Base-by-base conservation (phyloP, 495 filamentous ascomycete species). In the Penicillium crystallinum region DNA sequence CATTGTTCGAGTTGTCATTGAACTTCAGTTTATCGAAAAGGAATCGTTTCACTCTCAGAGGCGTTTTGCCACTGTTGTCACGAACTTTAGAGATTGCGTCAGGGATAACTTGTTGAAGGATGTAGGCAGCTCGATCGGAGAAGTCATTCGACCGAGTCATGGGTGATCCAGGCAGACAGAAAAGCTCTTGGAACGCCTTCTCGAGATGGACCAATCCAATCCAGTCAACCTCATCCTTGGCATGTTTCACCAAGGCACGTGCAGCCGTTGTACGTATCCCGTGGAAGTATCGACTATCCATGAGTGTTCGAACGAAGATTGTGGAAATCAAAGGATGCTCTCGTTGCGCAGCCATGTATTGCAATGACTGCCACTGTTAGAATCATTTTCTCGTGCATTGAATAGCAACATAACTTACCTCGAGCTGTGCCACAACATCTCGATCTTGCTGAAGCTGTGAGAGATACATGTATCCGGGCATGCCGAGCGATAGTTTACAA, bases 371-470 rank as follows among this genome's bases (percentile, higher is more conserved):
- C 10, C 18, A 21, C 5, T 31, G 10, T 47, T 49, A 47, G 45
- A 21, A n/a, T 37, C 36, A 44, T 21, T 14, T 6, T 36, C 17
- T 18, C 27, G 42, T 1, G 25, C 9, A 17, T 4, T 6, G 19
- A 27, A 30, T 6, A 23, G 3, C 2, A 41, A 6, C 0, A 23
- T 31, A 35, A 46, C 48, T 53, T 27, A 84, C 82, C 69, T 98
- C 93, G 52, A 95, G 80, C 55, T 99, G 93, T 10, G 93, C 93
- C 41, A 96, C 86, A 40, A 99, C 90, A 71, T 99, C 93, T 53
- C 91, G 79, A 72, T 99, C 93, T 62, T 99, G 95, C 61, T 99
- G 93, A 37, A 99, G 74, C 64, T 99, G 93, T 1, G 93, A 97
- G 47, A 96, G 77, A 63, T 90, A 96, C 93, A 99, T 99, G 73